Base-by-base conservation (phyloP, 441 rosid species). In the Manihot esculenta region DNA sequence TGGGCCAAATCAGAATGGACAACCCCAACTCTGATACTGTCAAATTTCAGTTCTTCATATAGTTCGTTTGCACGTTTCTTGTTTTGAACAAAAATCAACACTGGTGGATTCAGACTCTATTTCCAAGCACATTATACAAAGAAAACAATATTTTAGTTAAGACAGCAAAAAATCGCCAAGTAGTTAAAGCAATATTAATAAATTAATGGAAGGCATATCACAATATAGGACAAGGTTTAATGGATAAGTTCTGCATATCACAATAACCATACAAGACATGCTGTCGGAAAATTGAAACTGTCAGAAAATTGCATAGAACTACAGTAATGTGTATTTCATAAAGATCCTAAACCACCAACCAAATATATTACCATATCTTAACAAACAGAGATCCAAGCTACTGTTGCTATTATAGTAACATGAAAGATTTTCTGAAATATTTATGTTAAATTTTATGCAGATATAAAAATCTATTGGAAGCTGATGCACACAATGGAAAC, bases 51-150 rank as follows among this genome's bases (percentile, higher is more conserved):
- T 75, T 94, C 97, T 60, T 72, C 92, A 56, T 82, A 89, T 45
- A 94, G 91, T 81, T 92, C 96, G 80, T 87, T 88, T 35, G 97
- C 98, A 51, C 96, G 86, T 76, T 88, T 93, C 80, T 88, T 94
- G 85, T 89, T 94, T 92, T 94, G 98, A 70, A 89, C 79, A 73
- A 94, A 92, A 76, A 94, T 86, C 76, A 94, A 81, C 72, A 94
- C 93, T 9, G 97, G 98, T 15, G 98, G 96, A 80, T 88, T 94
- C 78, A 92, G 86, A 72, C 94, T 90, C 99, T 94, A 81, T 76
- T 66, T 80, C 83, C 89, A 86, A 60, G 75, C 68, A 77, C 3
- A 45, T 60, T 61, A 69, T 8, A 71, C 69, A 65, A 59, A 51
- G 49, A 12, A 78, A 66, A 70, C 66, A 27, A 66, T 59, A 30